Percentiles rank a stretch among this genome's conserved stretches.
phyloP scores from a whole-genome alignment of 2,329 filamentous ascomycete genomes.

The Diplocarpon mali region DNA sequence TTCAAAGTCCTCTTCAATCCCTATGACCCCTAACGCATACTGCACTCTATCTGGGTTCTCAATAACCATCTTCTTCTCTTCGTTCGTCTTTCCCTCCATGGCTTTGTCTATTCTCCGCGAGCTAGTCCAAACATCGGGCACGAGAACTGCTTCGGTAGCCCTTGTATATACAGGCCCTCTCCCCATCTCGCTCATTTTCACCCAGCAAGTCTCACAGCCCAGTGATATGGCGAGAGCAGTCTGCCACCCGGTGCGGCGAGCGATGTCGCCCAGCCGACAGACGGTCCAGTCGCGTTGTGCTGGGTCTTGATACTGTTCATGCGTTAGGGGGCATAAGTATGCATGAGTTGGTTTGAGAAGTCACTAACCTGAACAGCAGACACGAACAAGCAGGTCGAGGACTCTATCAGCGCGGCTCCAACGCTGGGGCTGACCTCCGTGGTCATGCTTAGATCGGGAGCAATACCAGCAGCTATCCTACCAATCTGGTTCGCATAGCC shows the following conservation, averaged over 20 bases:
- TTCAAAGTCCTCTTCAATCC: conserved; percentile 65
- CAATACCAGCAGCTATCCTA: conserved; percentile 64
- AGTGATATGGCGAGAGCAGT: conserved; percentile 70
- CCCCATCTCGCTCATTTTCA: conserved; percentile 59
- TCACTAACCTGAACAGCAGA: conserved; percentile 58
- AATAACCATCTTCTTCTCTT: conserved; percentile 48
- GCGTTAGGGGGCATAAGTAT: neutral
- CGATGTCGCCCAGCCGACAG: conserved; percentile 60
- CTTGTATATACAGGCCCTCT: conserved; percentile 64
- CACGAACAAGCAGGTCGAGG: conserved; percentile 74
- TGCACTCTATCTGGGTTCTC: conserved; percentile 52
- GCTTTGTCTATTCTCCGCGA: conserved; percentile 40
- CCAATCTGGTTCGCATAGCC: conserved; percentile 65
- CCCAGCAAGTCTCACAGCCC: conserved; percentile 79
- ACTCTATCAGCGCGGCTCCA: conserved; percentile 73
- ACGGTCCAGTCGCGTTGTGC: conserved; percentile 71
- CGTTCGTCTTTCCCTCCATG: conserved; percentile 34
- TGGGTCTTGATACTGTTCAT: conserved; percentile 52
- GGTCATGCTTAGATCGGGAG: conserved; percentile 33
- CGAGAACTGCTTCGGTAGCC: conserved; percentile 29
- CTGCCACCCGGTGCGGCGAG: conserved; percentile 77
- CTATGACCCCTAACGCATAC: conserved; percentile 69
- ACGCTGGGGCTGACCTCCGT: conserved; percentile 62
- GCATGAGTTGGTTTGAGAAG: neutral
- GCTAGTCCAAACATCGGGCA: conserved; percentile 36